These are phyloP conservation scores for Ophiostoma ips DNA, from an alignment of 2,329 filamentous ascomycete genomes.

Conservation along the genomic window DNA sequence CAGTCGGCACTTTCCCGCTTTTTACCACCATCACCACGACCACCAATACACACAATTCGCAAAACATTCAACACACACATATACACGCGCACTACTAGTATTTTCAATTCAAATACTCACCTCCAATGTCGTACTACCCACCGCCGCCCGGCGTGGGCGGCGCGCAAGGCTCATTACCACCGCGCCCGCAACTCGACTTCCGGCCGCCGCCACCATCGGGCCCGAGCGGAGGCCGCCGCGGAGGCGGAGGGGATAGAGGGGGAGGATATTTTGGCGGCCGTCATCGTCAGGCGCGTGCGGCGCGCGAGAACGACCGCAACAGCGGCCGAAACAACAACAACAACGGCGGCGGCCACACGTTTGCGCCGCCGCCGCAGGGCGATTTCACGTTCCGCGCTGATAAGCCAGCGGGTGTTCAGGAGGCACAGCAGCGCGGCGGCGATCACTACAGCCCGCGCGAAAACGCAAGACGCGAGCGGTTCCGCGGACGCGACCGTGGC, in stretches of 20 bases:
- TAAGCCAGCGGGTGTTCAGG: constrained; percentile 34
- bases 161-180: constrained; percentile 1
- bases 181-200: constrained; percentile 8
- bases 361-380: constrained; percentile 26
- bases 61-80: not conserved
- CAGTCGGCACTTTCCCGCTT: not conserved
- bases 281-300: constrained; percentile 1
- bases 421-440: constrained; percentile 35
- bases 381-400: constrained; percentile 44
- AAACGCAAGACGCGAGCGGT: constrained; percentile 15
- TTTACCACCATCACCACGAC: too few relatives aligned
- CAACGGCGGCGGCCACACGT: not conserved
- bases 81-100: not conserved
- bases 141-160: constrained; percentile 10
- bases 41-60: not conserved
- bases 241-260: not conserved
- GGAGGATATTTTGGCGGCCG: constrained; percentile 1
- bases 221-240: constrained; percentile 1
- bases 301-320: not conserved
- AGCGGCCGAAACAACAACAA: not conserved
- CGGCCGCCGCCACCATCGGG: not conserved
- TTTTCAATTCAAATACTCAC: not conserved
- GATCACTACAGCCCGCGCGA: constrained; percentile 25
- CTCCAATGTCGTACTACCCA: constrained; percentile 6
- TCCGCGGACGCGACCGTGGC: not conserved